Base-by-base conservation (phyloP, 768 basidiomycete genomes). In the Termitomyces sp. region DNA sequence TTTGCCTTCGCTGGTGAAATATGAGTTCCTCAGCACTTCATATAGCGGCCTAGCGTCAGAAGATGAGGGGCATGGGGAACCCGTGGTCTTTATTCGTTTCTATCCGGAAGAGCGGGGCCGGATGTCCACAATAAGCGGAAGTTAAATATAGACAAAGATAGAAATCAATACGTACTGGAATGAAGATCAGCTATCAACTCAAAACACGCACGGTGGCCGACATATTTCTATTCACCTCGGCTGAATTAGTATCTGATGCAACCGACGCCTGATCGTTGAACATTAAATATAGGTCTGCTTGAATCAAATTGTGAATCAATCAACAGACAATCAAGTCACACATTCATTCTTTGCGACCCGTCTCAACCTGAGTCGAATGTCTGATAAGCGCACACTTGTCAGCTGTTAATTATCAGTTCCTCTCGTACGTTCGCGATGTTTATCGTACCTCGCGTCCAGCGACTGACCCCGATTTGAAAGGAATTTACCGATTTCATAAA, bases 401-500 rank as follows among this genome's bases (percentile, higher is more conserved):
- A 62, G 49, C 35, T 57, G 56, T 20, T 38, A 28, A 43, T n/a
- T 20, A 28, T 51, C 26, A 33, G 32, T 36, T 36, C 51, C 58
- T 23, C 33, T 53, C 18, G 44, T 52, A 55, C 3, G 5, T 50
- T 55, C 18, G 32, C 26, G 54, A 62, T 58, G 55, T 28, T 51
- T 53, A 53, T 59, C 55, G 44, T 52, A 53, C 58, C 58, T 59
- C 50, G 18, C 26, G 32, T 26, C 32, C 47, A 48, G 36, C 43
- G 30, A 26, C n/a, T 49, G 23, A 23, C 23, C 23, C 23, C 23
- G 52, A 8, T 46, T 28, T 54, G 30, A 33, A 54, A 38, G 51
- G 40, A 18, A 54, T 28, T 36, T 38, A 23, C 10, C 1, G 10
- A 12, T 49, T 16, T 8, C 18, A 41, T n/a, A 18, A 18, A 3